These are phyloP conservation scores for Candida vartiovaarae DNA, from an alignment of 805 yeast genomes.

Conservation along the genomic window DNA sequence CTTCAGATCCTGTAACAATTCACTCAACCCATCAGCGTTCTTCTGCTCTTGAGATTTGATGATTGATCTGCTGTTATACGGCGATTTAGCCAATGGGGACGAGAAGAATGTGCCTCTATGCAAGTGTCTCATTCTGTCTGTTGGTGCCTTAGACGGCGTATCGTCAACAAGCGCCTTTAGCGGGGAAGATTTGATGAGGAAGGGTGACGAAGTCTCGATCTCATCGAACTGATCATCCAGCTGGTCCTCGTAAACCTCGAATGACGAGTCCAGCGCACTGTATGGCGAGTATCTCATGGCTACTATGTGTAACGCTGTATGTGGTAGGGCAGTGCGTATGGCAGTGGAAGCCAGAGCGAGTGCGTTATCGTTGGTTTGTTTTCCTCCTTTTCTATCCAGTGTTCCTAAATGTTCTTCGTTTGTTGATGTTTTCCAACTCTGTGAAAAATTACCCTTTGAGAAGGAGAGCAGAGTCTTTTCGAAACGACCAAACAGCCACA, in stretches of 20 bases:
- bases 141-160: slow-evolving; percentile 14
- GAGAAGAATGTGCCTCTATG: not conserved
- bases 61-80: not conserved
- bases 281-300: not conserved
- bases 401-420: too few species aligned
- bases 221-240: not conserved
- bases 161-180: slow-evolving; percentile 11
- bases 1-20: slow-evolving; percentile 12
- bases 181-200: slow-evolving; percentile 15
- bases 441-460: too few species aligned
- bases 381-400: too few species aligned
- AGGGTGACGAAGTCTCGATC: slow-evolving; percentile 6
- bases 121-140: not conserved
- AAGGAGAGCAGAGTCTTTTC: too few species aligned
- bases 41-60: not conserved
- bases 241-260: not conserved
- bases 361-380: too few species aligned
- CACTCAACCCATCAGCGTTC: slow-evolving; percentile 10
- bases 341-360: too few species aligned
- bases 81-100: slow-evolving; percentile 7
- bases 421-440: too few species aligned
- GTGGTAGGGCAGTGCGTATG: too few species aligned
- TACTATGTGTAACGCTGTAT: too few species aligned
- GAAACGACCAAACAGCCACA: too few species aligned
- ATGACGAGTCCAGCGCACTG: slow-evolving; percentile 4